These are phyloP conservation scores for Chlorella sorokiniana DNA, from an alignment of 139 green algal genomes.

Conservation along the genomic window DNA sequence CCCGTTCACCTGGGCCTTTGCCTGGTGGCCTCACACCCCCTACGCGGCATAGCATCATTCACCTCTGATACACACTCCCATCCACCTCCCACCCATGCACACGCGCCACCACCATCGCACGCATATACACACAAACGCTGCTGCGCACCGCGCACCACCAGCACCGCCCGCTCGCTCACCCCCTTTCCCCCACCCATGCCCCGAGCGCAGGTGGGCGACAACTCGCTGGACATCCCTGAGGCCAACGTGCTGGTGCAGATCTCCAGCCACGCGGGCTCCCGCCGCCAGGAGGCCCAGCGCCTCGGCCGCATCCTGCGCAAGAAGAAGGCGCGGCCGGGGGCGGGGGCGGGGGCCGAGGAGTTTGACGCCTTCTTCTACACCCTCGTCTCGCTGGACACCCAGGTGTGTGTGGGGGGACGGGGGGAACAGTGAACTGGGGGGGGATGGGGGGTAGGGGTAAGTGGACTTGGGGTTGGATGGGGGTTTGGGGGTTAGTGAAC, in stretches of 20 bases:
- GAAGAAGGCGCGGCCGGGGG: slow-evolving; percentile 76
- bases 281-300: slow-evolving; percentile 92
- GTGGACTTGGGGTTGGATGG: background rate
- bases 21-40: too few relatives aligned
- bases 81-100: too few relatives aligned
- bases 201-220: slow-evolving; percentile 87
- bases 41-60: too few relatives aligned
- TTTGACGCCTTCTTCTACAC: slow-evolving; percentile 99
- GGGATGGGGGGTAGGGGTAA: background rate
- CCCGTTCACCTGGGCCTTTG: too few relatives aligned
- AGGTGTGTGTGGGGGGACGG: background rate
- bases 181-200: background rate
- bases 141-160: too few relatives aligned
- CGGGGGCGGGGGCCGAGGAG: slow-evolving; percentile 58
- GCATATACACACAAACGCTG: too few relatives aligned
- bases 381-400: slow-evolving; percentile 94
- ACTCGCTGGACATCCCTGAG: slow-evolving; percentile 99
- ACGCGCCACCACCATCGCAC: too few relatives aligned
- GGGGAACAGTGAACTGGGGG: background rate
- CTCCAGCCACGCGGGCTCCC: slow-evolving; percentile 87
- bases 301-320: slow-evolving; percentile 95
- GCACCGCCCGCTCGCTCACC: background rate
- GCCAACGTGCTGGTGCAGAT: slow-evolving; percentile 99
- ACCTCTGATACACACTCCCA: too few relatives aligned
- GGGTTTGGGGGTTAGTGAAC: too few relatives aligned